These are phyloP conservation scores for Lentithecium fluviatile DNA, from an alignment of 495 filamentous ascomycete species.

Conservation along the genomic window DNA sequence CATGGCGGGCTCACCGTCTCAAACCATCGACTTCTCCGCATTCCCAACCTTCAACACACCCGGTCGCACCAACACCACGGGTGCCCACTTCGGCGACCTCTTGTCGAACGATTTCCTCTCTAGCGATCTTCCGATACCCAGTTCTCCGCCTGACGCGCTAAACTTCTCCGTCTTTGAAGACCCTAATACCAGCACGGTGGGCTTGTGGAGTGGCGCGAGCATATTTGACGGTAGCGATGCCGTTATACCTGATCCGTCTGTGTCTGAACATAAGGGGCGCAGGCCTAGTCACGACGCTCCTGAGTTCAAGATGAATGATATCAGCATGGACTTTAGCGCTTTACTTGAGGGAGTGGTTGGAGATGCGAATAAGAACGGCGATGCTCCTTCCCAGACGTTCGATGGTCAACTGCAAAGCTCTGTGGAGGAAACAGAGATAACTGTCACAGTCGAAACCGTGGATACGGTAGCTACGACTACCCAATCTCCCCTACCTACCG, in stretches of 20 bases:
- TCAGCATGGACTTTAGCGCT: constrained; percentile 20
- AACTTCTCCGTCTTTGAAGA: constrained; percentile 37
- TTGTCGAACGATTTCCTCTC: constrained; percentile 44
- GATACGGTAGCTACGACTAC: no score
- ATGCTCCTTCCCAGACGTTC: background rate
- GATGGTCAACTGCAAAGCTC: background rate
- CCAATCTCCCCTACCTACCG: no score
- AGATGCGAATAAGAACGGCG: constrained; percentile 1
- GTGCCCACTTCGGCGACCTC: constrained; percentile 29
- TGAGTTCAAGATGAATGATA: constrained; percentile 11
- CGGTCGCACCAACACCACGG: constrained; percentile 30
- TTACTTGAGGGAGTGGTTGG: constrained; percentile 28
- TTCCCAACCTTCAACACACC: constrained; percentile 46
- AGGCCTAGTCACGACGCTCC: background rate
- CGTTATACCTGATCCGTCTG: background rate
- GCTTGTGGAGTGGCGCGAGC: constrained; percentile 30
- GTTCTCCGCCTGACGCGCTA: constrained; percentile 49
- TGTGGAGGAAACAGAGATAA: no score
- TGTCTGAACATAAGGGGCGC: background rate
- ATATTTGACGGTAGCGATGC: constrained; percentile 31
- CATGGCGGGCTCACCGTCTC: constrained; percentile 47
- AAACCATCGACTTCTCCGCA: constrained; percentile 38
- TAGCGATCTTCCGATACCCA: constrained; percentile 54
- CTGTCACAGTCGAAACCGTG: no score
- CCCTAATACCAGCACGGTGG: constrained; percentile 30